Evolutionary conservation across 129 eudicot genomes (phyloP).

Genomic region (Saposhnikovia divaricata): DNA sequence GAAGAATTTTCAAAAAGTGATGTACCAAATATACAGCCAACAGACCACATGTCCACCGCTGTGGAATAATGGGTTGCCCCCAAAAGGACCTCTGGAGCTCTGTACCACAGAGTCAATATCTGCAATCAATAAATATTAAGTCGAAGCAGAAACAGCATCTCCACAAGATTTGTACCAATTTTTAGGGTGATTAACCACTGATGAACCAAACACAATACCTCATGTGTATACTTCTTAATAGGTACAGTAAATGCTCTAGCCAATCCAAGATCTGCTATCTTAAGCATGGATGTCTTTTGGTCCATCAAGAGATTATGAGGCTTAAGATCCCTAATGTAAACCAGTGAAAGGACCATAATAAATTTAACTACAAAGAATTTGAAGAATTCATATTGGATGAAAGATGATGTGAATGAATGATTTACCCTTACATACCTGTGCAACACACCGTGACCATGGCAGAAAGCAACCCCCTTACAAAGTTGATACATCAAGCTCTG

Average conservation of each 20-base stretch:
- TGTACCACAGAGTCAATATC: conserved; percentile 94
- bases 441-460: conserved; percentile 79
- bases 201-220: conserved; percentile 32
- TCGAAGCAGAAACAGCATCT: not conserved
- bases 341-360: not conserved
- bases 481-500: conserved; percentile 86
- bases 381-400: not conserved
- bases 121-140: conserved; percentile 15
- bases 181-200: not conserved
- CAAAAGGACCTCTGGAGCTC: conserved; percentile 96
- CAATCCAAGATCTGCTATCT: conserved; percentile 88
- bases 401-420: not conserved
- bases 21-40: conserved; percentile 93
- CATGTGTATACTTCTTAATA: conserved; percentile 87
- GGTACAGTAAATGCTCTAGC: conserved; percentile 84
- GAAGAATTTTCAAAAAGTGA: not conserved
- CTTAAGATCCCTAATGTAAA: conserved; percentile 64
- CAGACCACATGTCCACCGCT: conserved; percentile 96
- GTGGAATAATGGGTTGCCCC: conserved; percentile 92
- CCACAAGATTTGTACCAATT: not conserved
- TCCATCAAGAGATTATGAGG: conserved; percentile 99
- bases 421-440: conserved; percentile 29
- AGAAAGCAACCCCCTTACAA: conserved; percentile 85
- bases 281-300: conserved; percentile 59
- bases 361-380: not conserved